Base-by-base conservation (phyloP, 768 basidiomycete species). In the Fomitopsis pulvina region DNA sequence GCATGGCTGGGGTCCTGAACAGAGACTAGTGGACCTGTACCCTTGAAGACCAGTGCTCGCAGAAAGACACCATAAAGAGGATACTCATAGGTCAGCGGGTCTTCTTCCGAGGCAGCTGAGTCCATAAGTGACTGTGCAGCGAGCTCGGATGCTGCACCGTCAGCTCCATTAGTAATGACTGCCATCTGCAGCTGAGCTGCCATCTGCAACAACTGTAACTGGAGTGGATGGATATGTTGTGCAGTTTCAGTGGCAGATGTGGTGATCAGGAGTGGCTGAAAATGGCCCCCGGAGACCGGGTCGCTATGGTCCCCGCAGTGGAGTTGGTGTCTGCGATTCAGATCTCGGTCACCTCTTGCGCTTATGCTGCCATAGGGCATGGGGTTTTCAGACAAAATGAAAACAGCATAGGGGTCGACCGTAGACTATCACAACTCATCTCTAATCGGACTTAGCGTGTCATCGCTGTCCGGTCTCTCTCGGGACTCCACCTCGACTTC, bases 61-160 rank as follows among this genome's bases (percentile, higher is more conserved):
- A 64, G 40, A n/a, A 54, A 41, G 12, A 63, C 43, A 2, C 62
- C 63, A 46, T 62, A 63, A 27, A 58, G 30, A 0, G 51, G 50
- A 37, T 60, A 57, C 6, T 52, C 29, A 45, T 62, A 65, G 4
- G 28, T 29, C 9, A 65, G 20, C 0, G 54, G 56, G 1, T 57
- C 53, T 1, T 12, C 24, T 1, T 55, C 44, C 40, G 4, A 8
- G 12, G 32, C 14, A 20, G 16, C 21, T 22, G 12, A n/a, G 39
- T 65, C 62, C 57, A 62, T 61, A 3, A 60, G 10, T n/a, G 14
- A 25, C 32, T 63, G 62, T 0, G 62, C 64, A 3, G 55, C 42
- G 0, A 60, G 49, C 29, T 65, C 62, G 1, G 46, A 32, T n/a
- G 64, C 53, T 16, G 62, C 62, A 16, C 61, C 61, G 42, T 65